Evolutionary conservation across 2,329 filamentous ascomycete species (phyloP), one percentile per base, ranked within the genome.

Genomic region (Colletotrichum scovillei): DNA sequence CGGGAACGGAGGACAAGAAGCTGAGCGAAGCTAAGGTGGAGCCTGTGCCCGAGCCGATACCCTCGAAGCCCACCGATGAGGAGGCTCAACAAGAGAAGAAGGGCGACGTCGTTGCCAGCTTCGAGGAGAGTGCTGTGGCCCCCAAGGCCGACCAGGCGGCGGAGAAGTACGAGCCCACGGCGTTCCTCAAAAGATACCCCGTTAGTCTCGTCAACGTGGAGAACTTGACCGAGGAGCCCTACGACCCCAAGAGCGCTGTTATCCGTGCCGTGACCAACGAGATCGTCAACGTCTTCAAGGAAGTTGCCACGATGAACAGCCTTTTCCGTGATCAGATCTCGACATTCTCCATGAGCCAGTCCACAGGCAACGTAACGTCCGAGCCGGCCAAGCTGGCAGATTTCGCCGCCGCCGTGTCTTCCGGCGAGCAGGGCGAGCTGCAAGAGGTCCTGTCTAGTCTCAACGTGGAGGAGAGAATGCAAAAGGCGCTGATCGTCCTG

Each of bases 201-300:
- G 95, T 99, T 80, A 98, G 95, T 81, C 88, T 99, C 65, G 97
- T 97, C 77, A 97, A 98, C 77, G 95, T 98, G 52, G 95, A 98
- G 75, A 99, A 99, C 78, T 88, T 99, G 67, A 87, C 88, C 0
- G 97, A 99, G 79, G 93, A 98, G 79, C 92, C 95, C 0, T 94
- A 94, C 81, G 97, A 98, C 81, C 93, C 95, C 80, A 97, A 96
- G 84, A 97, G 93, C 79, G 92, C 93, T 22, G 92, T 97, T 42
- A 95, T 98, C 73, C 92, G 95, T 68, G 97, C 97, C 14, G 92
- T 99, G 58, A 97, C 96, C 63, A 98, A 96, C 79, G 97, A 99
- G 85, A 98, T 99, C 74, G 95, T 99, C 81, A 98, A 98, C 81
- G 97, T 98, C 0, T 98, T 98, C 88, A 98, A 98, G 85, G 95